Evolutionary conservation across 345 rosid species (phyloP).

Genomic region (Noccaea caerulescens): DNA sequence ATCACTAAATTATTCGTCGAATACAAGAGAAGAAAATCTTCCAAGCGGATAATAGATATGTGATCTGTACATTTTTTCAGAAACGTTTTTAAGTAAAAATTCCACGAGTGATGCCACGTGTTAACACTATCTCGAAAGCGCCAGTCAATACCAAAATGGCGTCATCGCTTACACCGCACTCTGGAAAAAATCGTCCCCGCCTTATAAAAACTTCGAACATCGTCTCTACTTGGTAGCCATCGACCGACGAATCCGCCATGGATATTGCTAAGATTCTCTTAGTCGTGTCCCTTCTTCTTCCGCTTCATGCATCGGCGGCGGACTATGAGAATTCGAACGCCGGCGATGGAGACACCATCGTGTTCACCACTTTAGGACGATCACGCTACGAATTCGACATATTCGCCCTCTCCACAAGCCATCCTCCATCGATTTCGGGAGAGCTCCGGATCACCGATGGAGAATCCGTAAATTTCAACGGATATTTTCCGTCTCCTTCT

Average conservation of each 20-base stretch:
- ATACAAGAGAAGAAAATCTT: background rate
- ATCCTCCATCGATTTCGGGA: conserved; percentile 38
- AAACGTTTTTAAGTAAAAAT: conserved; percentile 3
- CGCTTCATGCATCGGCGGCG: conserved; percentile 27
- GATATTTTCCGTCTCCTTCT: conserved; percentile 71
- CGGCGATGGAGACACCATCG: conserved; percentile 51
- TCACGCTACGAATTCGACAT: conserved; percentile 73
- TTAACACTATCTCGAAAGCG: conserved; percentile 10
- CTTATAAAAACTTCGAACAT: background rate
- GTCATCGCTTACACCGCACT: conserved; percentile 33
- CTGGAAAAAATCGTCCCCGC: background rate
- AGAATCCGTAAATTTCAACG: conserved; percentile 75
- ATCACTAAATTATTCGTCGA: background rate
- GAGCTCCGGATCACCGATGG: conserved; percentile 80
- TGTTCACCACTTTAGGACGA: conserved; percentile 74
- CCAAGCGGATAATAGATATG: background rate
- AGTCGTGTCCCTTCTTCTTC: conserved; percentile 12
- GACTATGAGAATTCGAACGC: conserved; percentile 8
- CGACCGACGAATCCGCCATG: conserved; percentile 27
- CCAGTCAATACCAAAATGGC: background rate
- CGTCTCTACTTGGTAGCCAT: background rate
- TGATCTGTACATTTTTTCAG: background rate
- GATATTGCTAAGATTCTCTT: conserved; percentile 8
- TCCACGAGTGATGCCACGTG: conserved; percentile 24
- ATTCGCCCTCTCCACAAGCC: conserved; percentile 54